Conservation (phyloP, 2,329 filamentous ascomycete genomes). For the Graphiopsis chlorocephala region DNA sequence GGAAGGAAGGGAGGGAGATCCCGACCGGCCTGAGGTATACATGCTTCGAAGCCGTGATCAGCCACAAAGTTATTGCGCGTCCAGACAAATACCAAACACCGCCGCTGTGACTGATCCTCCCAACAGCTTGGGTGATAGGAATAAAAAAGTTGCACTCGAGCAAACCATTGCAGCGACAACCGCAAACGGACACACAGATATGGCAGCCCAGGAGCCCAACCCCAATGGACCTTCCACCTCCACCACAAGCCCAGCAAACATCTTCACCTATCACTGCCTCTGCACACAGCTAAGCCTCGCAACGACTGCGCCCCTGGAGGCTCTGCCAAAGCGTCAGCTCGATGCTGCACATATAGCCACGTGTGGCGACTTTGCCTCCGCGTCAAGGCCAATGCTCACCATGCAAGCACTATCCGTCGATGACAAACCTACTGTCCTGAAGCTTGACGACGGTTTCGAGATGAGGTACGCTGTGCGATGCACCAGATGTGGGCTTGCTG, state of each 20-base stretch:
- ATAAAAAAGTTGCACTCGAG: neutral
- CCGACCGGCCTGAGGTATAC: neutral
- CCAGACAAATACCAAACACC: neutral
- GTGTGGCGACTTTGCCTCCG: constrained; percentile 18
- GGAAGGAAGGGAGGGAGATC: neutral
- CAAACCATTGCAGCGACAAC: neutral
- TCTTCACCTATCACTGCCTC: constrained; percentile 59
- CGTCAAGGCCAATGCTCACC: constrained; percentile 22
- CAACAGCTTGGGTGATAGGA: neutral
- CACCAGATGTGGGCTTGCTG: constrained; percentile 57
- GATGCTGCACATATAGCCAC: constrained; percentile 54
- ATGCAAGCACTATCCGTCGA: constrained; percentile 20
- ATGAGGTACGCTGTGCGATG: constrained; percentile 61
- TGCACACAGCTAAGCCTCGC: constrained; percentile 65
- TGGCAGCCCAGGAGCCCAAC: constrained; percentile 10
- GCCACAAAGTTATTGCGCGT: neutral
- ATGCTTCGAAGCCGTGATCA: neutral
- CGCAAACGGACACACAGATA: neutral
- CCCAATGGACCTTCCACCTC: constrained; percentile 3
- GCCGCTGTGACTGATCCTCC: neutral
- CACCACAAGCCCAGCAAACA: constrained; percentile 12
- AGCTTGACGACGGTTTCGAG: constrained; percentile 60
- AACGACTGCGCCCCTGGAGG: constrained; percentile 52
- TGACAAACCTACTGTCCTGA: constrained; percentile 23
- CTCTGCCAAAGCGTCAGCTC: constrained; percentile 52